Evolutionary conservation across 345 rosid species (phyloP).

Genomic region (Turnera subulata): DNA sequence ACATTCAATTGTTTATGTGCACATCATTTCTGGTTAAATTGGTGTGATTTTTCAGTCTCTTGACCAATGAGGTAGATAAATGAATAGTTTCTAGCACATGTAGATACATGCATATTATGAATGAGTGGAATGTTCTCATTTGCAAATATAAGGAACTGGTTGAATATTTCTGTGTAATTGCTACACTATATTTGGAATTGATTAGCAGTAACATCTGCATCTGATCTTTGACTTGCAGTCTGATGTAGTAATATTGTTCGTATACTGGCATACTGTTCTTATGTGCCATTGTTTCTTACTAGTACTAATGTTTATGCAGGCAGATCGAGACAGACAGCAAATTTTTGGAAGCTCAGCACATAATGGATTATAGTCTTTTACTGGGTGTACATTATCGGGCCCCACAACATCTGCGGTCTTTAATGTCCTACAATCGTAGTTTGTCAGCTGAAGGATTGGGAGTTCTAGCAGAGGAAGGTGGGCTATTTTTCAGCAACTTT

Average conservation of each 20-base stretch:
- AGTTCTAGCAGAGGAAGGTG: constrained; percentile 90
- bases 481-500: background rate
- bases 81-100: background rate
- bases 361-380: constrained; percentile 98
- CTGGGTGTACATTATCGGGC: constrained; percentile 98
- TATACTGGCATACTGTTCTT: too few relatives aligned
- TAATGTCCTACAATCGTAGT: constrained; percentile 36
- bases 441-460: constrained; percentile 60
- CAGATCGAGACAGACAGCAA: constrained; percentile 85
- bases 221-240: too few relatives aligned
- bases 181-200: too few relatives aligned
- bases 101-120: background rate
- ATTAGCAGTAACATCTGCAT: too few relatives aligned
- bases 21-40: too few relatives aligned
- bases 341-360: constrained; percentile 74
- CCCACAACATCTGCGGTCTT: constrained; percentile 73
- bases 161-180: too few relatives aligned
- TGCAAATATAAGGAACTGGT: too few relatives aligned
- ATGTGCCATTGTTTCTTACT: constrained; percentile 4
- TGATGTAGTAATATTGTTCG: too few relatives aligned
- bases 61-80: too few relatives aligned
- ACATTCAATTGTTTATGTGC: background rate
- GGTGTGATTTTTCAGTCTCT: too few relatives aligned
- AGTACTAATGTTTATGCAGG: constrained; percentile 35
- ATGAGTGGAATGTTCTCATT: too few relatives aligned